Evolutionary conservation across 345 rosid species (phyloP).

Genomic region (Citrus sinensis): DNA sequence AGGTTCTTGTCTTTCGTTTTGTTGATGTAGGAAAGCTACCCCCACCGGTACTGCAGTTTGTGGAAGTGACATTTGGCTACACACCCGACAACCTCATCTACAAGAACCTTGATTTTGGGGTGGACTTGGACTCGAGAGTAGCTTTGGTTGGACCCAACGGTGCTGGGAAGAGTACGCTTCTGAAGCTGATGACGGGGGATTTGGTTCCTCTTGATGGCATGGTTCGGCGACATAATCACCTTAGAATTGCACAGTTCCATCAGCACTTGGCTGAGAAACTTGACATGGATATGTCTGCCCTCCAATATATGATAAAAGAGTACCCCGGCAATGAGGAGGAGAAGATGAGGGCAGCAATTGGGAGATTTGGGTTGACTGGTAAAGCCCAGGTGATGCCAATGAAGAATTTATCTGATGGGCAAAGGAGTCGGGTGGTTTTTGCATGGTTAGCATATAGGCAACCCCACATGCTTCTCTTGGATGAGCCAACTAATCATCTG

Average conservation of each 20-base stretch:
- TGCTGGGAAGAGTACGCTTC: slow-evolving; percentile 94
- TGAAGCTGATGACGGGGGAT: slow-evolving; percentile 98
- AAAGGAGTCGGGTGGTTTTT: slow-evolving; percentile 90
- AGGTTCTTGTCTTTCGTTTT: slow-evolving; percentile 83
- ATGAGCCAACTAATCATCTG: slow-evolving; percentile 96
- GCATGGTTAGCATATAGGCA: slow-evolving; percentile 97
- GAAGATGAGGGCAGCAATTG: slow-evolving; percentile 91
- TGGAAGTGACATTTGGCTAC: slow-evolving; percentile 90
- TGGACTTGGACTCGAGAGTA: slow-evolving; percentile 89
- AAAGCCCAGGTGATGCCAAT: slow-evolving; percentile 98
- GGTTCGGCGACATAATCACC: slow-evolving; percentile 95
- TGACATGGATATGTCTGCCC: slow-evolving; percentile 79
- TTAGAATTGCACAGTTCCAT: slow-evolving; percentile 90
- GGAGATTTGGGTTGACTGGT: slow-evolving; percentile 85
- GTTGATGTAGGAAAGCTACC: slow-evolving; percentile 96
- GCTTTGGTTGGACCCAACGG: slow-evolving; percentile 98
- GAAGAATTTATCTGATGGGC: slow-evolving; percentile 97
- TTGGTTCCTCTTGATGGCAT: slow-evolving; percentile 84
- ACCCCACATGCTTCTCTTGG: slow-evolving; percentile 87
- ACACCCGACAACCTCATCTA: slow-evolving; percentile 79
- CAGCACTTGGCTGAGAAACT: slow-evolving; percentile 98
- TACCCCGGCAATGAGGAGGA: slow-evolving; percentile 96
- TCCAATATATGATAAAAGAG: slow-evolving; percentile 78
- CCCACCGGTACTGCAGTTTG: slow-evolving; percentile 97
- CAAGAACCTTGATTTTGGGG: slow-evolving; percentile 91